Conservation (phyloP, 2,329 filamentous ascomycete genomes). For the Colletotrichum sp. region DNA sequence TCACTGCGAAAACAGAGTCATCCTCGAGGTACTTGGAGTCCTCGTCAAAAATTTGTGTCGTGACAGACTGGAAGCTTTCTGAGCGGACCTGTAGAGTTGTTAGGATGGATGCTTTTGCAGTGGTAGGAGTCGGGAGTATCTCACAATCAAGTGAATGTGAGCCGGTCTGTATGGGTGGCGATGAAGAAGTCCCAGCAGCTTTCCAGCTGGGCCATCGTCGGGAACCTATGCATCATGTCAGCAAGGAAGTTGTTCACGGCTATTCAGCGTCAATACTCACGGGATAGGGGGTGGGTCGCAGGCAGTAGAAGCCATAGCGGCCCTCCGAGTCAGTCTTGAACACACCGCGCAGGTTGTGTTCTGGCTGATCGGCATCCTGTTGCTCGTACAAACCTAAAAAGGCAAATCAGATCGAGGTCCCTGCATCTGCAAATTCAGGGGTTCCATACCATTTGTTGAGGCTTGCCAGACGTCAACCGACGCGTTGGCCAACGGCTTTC, state of each 20-base stretch:
- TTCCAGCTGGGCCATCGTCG: conserved; percentile 57
- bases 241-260: background rate
- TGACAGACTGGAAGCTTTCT: conserved; percentile 69
- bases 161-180: conserved; percentile 62
- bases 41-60: conserved; percentile 76
- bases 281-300: conserved; percentile 55
- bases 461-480: conserved; percentile 82
- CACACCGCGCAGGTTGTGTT: conserved; percentile 71
- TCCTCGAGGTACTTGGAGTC: conserved; percentile 64
- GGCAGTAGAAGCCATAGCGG: conserved; percentile 62
- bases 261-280: conserved; percentile 6
- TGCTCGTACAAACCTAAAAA: conserved; percentile 56
- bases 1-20: conserved; percentile 61
- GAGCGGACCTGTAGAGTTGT: conserved; percentile 38
- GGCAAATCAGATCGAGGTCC: background rate
- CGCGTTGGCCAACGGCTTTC: conserved; percentile 68
- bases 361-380: conserved; percentile 65
- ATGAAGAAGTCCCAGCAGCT: conserved; percentile 58
- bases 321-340: conserved; percentile 68
- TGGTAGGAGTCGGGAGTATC: background rate
- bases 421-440: no score
- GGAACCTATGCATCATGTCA: conserved; percentile 32
- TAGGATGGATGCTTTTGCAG: background rate
- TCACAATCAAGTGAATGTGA: conserved; percentile 64
- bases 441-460: conserved; percentile 67